Percentiles rank a stretch among this genome's conserved stretches.
phyloP scores from a whole-genome alignment of 768 basidiomycete genomes.

The Termitomyces heimii region DNA sequence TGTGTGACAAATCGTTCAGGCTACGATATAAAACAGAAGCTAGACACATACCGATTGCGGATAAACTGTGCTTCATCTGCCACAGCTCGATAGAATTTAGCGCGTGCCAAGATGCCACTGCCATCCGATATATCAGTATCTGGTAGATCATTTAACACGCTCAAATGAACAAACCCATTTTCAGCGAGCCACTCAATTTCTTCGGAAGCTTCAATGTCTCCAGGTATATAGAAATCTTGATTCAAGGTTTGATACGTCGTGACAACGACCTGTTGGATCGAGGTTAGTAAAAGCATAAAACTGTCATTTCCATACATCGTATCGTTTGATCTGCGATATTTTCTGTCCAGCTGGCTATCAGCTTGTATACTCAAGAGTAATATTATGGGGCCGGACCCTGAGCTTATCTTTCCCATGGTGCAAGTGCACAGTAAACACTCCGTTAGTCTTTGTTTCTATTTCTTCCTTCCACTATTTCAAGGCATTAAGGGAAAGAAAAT shows the following conservation, averaged over 20 bases:
- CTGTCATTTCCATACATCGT: constrained; percentile 34
- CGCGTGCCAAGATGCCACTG: constrained; percentile 56
- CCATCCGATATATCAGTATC: neutral
- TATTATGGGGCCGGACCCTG: constrained; percentile 26
- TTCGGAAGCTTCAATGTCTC: constrained; percentile 37
- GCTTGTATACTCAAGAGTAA: neutral
- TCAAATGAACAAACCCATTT: constrained; percentile 36
- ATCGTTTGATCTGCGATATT: constrained; percentile 39
- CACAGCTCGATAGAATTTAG: constrained; percentile 63
- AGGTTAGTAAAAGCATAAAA: neutral
- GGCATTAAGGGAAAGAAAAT: neutral
- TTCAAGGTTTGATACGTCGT: constrained; percentile 76
- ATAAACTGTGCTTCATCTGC: constrained; percentile 80
- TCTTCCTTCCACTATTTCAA: constrained; percentile 62
- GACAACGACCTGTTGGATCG: constrained; percentile 48
- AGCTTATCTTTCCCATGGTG: constrained; percentile 72
- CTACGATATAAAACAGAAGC: neutral
- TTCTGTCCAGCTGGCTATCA: constrained; percentile 20
- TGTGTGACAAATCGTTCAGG: constrained; percentile 13
- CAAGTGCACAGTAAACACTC: constrained; percentile 54
- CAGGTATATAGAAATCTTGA: constrained; percentile 49
- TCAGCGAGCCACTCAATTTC: constrained; percentile 41
- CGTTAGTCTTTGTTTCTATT: constrained; percentile 61
- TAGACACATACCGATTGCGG: constrained; percentile 44
- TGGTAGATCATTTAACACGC: neutral